Base-by-base conservation (phyloP, 2,329 filamentous ascomycete species). In the Simplicillium aogashimaense region DNA sequence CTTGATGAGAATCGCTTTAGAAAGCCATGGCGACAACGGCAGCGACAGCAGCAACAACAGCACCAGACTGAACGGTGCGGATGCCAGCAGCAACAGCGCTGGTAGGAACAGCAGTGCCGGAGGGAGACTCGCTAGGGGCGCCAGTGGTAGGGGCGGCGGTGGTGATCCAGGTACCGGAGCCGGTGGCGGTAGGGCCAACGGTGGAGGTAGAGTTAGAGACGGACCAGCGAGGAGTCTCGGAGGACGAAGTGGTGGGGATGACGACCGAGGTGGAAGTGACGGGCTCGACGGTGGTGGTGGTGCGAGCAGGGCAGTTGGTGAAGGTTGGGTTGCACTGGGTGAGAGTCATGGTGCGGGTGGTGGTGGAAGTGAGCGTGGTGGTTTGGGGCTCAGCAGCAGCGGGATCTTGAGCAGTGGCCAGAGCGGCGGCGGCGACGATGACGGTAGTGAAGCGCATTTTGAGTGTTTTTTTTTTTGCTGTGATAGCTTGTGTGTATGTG, bases 401-500 rank as follows among this genome's bases (percentile, higher is more conserved):
- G 45, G 56, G 53, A 37, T 59, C 58, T 40, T 59, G 36, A 36
- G 64, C 57, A 41, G 61, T 61, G 54, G 59, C 57, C 43, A 56
- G 50, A 48, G 60, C 60, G 50, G 65, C 63, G 48, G 69, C 46
- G 47, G 67, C 47, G 45, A 60, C 50, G 51, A 67, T 45, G 54
- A 69, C 49, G 53, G 53, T 56, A 47, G 65, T 57, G 61, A 66
- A 61, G 52, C 63, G 65, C 68, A 72, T 72, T 47, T 57, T 68
- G 64, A 49, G 36, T 41, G 43, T 43, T 47, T 46, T 35, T 33
- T 3, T 5, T 32, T 29, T 38, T 32, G n/a, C 15, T 38, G 14
- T n/a, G 35, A 36, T 17, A 36, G 12, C 15, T 13, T 17, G 28
- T 20, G 17, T 17, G 29, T 34, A 10, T 11, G 32, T 34, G 16